Evolutionary conservation across 352 stramenopile genomes (phyloP).

Genomic region (Pythium aquatile): DNA sequence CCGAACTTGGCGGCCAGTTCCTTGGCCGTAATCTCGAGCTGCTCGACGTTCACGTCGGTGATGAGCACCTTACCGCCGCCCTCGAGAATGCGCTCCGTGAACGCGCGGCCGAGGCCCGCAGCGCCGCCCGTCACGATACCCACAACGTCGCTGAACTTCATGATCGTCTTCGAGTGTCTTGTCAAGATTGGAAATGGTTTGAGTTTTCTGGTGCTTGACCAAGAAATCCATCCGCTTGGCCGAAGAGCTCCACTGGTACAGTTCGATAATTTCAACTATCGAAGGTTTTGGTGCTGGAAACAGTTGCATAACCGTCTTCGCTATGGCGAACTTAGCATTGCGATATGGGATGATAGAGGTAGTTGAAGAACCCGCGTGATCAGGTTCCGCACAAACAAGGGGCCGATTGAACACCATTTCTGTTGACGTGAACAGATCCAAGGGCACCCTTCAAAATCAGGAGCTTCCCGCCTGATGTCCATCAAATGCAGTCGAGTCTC

Average conservation of each 20-base stretch:
- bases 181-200: conserved; percentile 17
- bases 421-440: conserved; percentile 18
- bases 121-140: conserved; percentile 73
- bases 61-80: conserved; percentile 62
- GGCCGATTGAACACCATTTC: background rate
- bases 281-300: background rate
- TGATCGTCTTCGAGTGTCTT: conserved; percentile 17
- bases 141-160: conserved; percentile 61
- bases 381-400: background rate
- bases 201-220: conserved; percentile 10
- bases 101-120: conserved; percentile 63
- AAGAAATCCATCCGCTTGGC: background rate
- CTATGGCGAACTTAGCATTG: background rate
- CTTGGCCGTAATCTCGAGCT: conserved; percentile 57
- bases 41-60: conserved; percentile 69
- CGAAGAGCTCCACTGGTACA: background rate
- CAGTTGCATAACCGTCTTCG: no score
- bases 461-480: no score
- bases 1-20: conserved; percentile 53
- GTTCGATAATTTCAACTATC: no score
- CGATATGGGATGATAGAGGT: background rate
- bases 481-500: no score
- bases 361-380: conserved; percentile 7
- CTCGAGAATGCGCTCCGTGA: conserved; percentile 54
- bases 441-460: no score